Evolutionary conservation across 257 asterid species (phyloP).

Genomic region (Forsythia suspensa): DNA sequence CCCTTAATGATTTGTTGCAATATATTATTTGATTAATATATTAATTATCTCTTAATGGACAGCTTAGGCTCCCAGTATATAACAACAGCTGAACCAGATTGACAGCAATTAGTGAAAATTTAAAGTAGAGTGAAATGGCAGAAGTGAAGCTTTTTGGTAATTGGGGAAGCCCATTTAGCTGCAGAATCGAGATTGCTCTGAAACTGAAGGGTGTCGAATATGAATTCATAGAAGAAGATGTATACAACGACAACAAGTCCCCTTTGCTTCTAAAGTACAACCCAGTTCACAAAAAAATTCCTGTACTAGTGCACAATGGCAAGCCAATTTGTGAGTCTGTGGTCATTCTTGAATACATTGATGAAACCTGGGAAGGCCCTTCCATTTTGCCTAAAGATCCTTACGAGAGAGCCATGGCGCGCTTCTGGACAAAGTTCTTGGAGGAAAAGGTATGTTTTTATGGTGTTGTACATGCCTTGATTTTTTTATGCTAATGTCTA

Average conservation of each 20-base stretch:
- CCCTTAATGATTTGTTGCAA: too few species aligned
- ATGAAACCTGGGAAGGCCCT: constrained; percentile 44
- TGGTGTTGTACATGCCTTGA: not conserved
- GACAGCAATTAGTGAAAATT: not conserved
- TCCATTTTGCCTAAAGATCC: constrained; percentile 34
- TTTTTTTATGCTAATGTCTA: too few species aligned
- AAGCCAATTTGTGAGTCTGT: constrained; percentile 45
- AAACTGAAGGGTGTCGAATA: constrained; percentile 39
- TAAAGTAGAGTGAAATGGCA: not conserved
- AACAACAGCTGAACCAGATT: too few species aligned
- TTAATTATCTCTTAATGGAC: too few species aligned
- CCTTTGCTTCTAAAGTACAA: constrained; percentile 40
- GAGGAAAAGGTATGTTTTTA: not conserved
- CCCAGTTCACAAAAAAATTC: constrained; percentile 46
- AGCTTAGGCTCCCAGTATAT: too few species aligned
- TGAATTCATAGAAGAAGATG: constrained; percentile 38
- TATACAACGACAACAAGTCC: constrained; percentile 24
- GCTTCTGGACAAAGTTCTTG: not conserved
- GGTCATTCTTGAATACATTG: constrained; percentile 54
- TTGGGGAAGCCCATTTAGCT: not conserved
- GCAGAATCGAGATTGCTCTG: constrained; percentile 10
- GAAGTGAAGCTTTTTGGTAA: not conserved
- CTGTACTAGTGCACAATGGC: constrained; percentile 47
- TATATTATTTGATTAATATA: too few species aligned
- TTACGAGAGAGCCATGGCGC: not conserved